Percentiles rank a stretch among this genome's conserved stretches.
Conservation (phyloP, 441 rosid genomes). For the Populus hybrid region DNA sequence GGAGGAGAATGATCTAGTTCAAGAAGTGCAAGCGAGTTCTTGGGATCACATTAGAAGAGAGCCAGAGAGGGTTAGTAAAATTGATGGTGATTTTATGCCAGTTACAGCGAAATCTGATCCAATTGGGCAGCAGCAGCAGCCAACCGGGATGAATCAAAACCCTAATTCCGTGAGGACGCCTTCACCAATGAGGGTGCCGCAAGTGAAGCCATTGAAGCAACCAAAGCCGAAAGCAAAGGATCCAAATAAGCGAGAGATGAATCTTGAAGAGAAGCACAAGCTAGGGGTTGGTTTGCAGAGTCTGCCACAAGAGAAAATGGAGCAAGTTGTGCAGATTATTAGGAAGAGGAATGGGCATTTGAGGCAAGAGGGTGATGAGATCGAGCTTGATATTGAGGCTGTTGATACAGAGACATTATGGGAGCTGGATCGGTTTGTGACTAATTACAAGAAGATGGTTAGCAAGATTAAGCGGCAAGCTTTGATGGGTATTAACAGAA, state of each 20-base stretch:
- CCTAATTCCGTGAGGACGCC: slow-evolving; percentile 38
- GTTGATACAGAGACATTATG: slow-evolving; percentile 86
- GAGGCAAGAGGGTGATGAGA: slow-evolving; percentile 93
- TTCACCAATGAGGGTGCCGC: slow-evolving; percentile 40
- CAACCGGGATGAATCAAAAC: slow-evolving; percentile 21
- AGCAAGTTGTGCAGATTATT: slow-evolving; percentile 76
- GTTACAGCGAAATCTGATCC: slow-evolving; percentile 30
- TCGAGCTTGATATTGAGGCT: slow-evolving; percentile 91
- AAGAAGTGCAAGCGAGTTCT: slow-evolving; percentile 48
- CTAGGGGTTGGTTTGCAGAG: slow-evolving; percentile 87
- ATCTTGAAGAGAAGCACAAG: slow-evolving; percentile 78
- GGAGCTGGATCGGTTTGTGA: slow-evolving; percentile 95
- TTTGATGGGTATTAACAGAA: slow-evolving; percentile 45
- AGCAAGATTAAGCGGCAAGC: slow-evolving; percentile 93
- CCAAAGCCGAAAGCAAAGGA: slow-evolving; percentile 97
- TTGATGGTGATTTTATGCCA: slow-evolving; percentile 22
- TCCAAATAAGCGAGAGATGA: slow-evolving; percentile 88
- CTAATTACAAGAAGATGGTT: slow-evolving; percentile 81
- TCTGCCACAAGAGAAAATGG: slow-evolving; percentile 93
- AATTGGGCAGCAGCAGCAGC: slow-evolving; percentile 14
- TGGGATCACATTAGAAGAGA: slow-evolving; percentile 34
- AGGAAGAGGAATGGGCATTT: slow-evolving; percentile 75
- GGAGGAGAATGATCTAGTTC: slow-evolving; percentile 21
- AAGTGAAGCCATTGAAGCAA: slow-evolving; percentile 53
- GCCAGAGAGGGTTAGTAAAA: slow-evolving; percentile 30